A percentile compares a stretch with the other conserved stretches of the same genome.
phyloP scores from a whole-genome alignment of 352 stramenopile genomes.

The Pythium brachiatum region DNA sequence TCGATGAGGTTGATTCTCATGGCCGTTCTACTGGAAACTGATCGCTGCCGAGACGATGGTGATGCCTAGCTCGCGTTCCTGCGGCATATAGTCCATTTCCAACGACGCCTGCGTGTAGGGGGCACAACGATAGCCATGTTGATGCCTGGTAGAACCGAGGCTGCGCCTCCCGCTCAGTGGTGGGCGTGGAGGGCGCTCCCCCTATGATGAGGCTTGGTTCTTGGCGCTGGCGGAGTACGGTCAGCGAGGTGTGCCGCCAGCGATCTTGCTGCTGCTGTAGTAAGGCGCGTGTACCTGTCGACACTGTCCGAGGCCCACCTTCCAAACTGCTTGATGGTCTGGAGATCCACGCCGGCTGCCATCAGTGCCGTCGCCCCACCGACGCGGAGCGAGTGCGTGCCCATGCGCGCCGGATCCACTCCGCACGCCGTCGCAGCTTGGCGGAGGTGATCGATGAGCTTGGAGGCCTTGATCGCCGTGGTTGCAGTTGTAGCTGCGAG shows the following conservation, averaged over 20 bases:
- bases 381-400: constrained; percentile 9
- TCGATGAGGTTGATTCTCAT: constrained; percentile 98
- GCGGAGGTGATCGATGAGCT: not conserved
- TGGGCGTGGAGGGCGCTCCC: too few species aligned
- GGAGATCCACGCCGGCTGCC: not conserved
- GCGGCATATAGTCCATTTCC: constrained; percentile 87
- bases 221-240: too few species aligned
- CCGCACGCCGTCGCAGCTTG: not conserved
- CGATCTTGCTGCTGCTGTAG: not conserved
- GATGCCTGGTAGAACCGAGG: too few species aligned
- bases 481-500: too few species aligned
- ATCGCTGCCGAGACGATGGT: constrained; percentile 97
- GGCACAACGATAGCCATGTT: too few species aligned
- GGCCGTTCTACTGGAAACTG: constrained; percentile 93
- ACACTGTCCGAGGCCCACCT: not conserved
- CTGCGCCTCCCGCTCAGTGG: too few species aligned
- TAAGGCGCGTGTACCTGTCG: not conserved
- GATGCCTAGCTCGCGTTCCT: constrained; percentile 97
- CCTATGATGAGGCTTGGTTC: too few species aligned
- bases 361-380: constrained; percentile 13
- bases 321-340: constrained; percentile 11
- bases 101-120: too few species aligned
- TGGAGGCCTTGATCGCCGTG: too few species aligned
- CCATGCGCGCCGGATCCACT: not conserved
- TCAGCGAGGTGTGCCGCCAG: too few species aligned